Evolutionary conservation across 2,329 filamentous ascomycete genomes (phyloP).

Genomic region (Verticillium albo-atrum): DNA sequence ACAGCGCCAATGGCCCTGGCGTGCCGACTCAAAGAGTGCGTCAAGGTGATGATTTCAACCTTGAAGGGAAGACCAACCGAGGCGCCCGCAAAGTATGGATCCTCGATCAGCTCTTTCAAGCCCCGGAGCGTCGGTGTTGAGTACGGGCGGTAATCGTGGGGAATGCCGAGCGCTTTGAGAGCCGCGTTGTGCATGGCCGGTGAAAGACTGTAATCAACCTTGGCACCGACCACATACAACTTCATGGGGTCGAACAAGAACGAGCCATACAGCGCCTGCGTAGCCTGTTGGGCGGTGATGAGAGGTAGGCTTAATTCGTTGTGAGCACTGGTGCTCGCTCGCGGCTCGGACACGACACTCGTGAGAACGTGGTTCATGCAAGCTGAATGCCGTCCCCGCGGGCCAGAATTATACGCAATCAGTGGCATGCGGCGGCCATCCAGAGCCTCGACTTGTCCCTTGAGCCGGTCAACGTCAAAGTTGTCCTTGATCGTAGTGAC

Average conservation of each 20-base stretch:
- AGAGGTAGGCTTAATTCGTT: conserved; percentile 14
- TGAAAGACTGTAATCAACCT: conserved; percentile 67
- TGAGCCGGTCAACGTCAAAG: conserved; percentile 53
- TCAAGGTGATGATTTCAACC: conserved; percentile 64
- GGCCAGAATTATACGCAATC: conserved; percentile 62
- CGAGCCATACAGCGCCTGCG: conserved; percentile 60
- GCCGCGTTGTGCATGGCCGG: conserved; percentile 75
- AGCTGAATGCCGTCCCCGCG: conserved; percentile 57
- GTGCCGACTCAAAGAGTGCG: conserved; percentile 66
- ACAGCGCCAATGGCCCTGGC: conserved; percentile 72
- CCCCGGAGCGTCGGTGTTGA: conserved; percentile 59
- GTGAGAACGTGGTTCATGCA: conserved; percentile 64
- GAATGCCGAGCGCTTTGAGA: conserved; percentile 62
- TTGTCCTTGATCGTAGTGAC: conserved; percentile 58
- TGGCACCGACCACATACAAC: conserved; percentile 70
- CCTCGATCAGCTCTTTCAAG: conserved; percentile 59
- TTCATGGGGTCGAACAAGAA: conserved; percentile 66
- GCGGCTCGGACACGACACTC: conserved; percentile 47
- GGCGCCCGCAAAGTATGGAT: conserved; percentile 66
- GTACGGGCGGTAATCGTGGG: conserved; percentile 61
- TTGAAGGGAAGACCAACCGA: conserved; percentile 73
- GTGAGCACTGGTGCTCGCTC: conserved; percentile 14
- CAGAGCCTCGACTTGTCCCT: conserved; percentile 40
- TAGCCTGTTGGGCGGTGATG: conserved; percentile 60
- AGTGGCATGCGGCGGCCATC: conserved; percentile 44